Conservation (phyloP, 2,329 filamentous ascomycete species). For the Beauveria australis region DNA sequence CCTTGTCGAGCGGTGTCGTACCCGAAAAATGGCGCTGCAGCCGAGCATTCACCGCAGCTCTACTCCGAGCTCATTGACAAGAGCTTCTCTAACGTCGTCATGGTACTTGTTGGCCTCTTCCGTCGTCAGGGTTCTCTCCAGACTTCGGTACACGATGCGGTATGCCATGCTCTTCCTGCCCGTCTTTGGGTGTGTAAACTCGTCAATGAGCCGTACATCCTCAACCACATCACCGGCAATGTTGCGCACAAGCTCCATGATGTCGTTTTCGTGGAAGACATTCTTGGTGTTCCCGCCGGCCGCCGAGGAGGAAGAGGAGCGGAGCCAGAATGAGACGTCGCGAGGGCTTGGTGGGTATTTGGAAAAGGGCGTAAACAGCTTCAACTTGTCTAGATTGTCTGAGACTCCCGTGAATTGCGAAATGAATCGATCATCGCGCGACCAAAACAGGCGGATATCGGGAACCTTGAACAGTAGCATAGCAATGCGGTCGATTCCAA, state of each 20-base stretch:
- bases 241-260: conserved; percentile 89
- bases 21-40: not conserved
- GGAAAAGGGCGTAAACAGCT: conserved; percentile 76
- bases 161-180: conserved; percentile 82
- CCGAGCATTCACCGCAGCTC: conserved; percentile 37
- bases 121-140: conserved; percentile 85
- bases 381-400: conserved; percentile 38
- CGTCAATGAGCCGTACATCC: conserved; percentile 75
- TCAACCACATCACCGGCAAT: conserved; percentile 79
- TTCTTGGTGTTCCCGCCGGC: conserved; percentile 39
- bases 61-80: conserved; percentile 68
- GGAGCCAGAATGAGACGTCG: conserved; percentile 91
- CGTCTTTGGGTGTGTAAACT: conserved; percentile 83
- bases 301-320: conserved; percentile 27
- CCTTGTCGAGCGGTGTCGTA: not conserved
- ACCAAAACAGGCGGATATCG: conserved; percentile 97
- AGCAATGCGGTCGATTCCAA: conserved; percentile 88
- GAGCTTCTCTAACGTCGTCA: conserved; percentile 50
- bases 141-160: conserved; percentile 83
- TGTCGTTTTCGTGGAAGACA: conserved; percentile 83
- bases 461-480: conserved; percentile 97
- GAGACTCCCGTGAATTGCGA: conserved; percentile 66
- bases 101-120: conserved; percentile 73
- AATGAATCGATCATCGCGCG: conserved; percentile 74
- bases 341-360: conserved; percentile 84